phyloP scores from a whole-genome alignment of 2,329 filamentous ascomycete genomes.

The Neofusicoccum kwambonambiense region DNA sequence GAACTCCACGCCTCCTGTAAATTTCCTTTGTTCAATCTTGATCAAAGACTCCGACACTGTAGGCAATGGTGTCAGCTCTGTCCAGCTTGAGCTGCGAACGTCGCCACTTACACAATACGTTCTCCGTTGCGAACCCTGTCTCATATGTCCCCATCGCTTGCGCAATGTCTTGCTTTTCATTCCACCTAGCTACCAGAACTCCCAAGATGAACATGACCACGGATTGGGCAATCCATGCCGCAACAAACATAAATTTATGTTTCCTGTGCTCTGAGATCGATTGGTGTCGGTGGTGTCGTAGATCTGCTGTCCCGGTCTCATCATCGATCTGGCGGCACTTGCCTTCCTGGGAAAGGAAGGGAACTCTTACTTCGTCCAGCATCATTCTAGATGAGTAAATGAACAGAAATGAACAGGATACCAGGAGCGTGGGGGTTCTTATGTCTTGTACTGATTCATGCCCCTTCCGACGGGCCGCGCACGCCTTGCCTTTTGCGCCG shows the following conservation, averaged over 20 bases:
- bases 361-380: neutral
- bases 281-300: neutral
- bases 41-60: neutral
- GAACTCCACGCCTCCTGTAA: neutral
- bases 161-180: neutral
- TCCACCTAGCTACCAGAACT: neutral
- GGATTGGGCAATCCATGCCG: neutral
- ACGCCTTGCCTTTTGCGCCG: neutral
- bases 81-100: neutral
- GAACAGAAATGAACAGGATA: neutral
- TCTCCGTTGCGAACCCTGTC: neutral
- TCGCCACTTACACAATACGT: neutral
- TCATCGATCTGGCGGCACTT: neutral
- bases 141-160: neutral
- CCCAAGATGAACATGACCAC: neutral
- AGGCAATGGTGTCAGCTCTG: too few species aligned
- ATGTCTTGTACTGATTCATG: neutral
- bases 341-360: neutral
- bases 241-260: neutral
- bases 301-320: neutral
- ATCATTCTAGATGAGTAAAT: neutral
- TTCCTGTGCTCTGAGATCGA: neutral
- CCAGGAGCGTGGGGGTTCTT: neutral
- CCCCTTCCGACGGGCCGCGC: neutral
- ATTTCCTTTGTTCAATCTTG: neutral